phyloP scores from a whole-genome alignment of 2,329 filamentous ascomycete species.

The Botrytis pseudocinerea region DNA sequence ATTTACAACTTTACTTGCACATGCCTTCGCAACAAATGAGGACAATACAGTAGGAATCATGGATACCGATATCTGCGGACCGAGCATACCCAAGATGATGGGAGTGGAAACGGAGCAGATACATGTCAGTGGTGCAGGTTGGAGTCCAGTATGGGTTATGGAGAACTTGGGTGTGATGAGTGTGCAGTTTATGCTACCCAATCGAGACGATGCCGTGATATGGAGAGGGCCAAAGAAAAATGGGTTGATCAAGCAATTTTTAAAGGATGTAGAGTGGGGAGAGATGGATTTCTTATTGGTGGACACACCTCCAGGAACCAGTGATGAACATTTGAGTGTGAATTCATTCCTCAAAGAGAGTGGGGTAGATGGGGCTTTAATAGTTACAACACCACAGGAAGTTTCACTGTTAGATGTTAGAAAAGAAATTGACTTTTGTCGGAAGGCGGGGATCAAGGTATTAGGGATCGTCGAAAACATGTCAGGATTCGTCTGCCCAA shows the following conservation, averaged over 20 bases:
- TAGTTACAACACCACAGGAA: slow-evolving; percentile 95
- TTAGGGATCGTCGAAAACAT: slow-evolving; percentile 96
- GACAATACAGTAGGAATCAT: slow-evolving; percentile 85
- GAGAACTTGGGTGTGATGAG: slow-evolving; percentile 97
- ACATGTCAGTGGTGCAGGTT: slow-evolving; percentile 83
- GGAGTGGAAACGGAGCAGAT: slow-evolving; percentile 93
- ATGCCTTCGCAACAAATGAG: slow-evolving; percentile 82
- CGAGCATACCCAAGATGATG: slow-evolving; percentile 98
- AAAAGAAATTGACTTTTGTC: slow-evolving; percentile 97
- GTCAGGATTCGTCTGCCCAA: slow-evolving; percentile 94
- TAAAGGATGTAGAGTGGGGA: slow-evolving; percentile 98
- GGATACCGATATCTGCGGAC: slow-evolving; percentile 97
- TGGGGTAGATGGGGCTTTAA: slow-evolving; percentile 87
- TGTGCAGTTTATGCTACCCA: slow-evolving; percentile 97
- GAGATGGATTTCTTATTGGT: slow-evolving; percentile 90
- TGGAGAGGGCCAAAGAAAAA: slow-evolving; percentile 99
- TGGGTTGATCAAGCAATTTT: slow-evolving; percentile 93
- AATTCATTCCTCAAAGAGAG: slow-evolving; percentile 89
- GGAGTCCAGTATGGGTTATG: slow-evolving; percentile 93
- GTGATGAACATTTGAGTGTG: slow-evolving; percentile 91
- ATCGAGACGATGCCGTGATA: slow-evolving; percentile 90
- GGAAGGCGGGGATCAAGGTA: slow-evolving; percentile 86
- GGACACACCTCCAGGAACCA: slow-evolving; percentile 93
- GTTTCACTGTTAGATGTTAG: slow-evolving; percentile 88
- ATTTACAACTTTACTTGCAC: slow-evolving; percentile 82